phyloP scores from a whole-genome alignment of 306 rosid species.

The Prunus dulcis region DNA sequence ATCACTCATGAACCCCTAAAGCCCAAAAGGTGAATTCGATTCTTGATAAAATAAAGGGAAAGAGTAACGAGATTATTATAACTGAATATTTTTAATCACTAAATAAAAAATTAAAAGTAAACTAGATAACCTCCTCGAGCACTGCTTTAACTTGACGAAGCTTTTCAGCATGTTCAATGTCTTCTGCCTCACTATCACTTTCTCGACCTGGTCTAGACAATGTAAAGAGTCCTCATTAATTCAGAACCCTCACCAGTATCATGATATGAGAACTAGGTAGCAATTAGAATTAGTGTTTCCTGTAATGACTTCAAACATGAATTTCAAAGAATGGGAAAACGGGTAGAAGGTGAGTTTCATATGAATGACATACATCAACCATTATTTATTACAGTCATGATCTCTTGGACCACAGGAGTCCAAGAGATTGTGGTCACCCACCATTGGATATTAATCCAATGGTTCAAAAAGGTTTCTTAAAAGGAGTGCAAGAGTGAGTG shows the following conservation, averaged over 20 bases:
- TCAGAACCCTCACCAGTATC: conserved; percentile 17
- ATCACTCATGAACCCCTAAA: not conserved
- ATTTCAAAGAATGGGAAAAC: conserved; percentile 3
- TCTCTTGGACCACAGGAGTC: too few relatives aligned
- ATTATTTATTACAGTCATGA: not conserved
- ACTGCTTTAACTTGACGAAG: conserved; percentile 99
- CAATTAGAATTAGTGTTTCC: conserved; percentile 13
- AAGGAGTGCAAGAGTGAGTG: too few relatives aligned
- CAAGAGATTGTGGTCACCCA: too few relatives aligned
- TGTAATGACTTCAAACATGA: conserved; percentile 1
- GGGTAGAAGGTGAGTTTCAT: not conserved
- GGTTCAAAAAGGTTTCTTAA: too few relatives aligned
- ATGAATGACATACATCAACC: not conserved
- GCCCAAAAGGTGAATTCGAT: not conserved
- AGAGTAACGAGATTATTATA: not conserved
- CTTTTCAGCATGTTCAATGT: conserved; percentile 95
- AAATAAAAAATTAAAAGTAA: conserved; percentile 3
- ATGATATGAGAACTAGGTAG: conserved; percentile 13
- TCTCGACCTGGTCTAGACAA: conserved; percentile 72
- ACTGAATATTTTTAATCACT: not conserved
- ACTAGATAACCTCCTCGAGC: conserved; percentile 81
- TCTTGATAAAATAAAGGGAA: not conserved
- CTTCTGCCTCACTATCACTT: conserved; percentile 95
- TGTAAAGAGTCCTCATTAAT: conserved; percentile 19
- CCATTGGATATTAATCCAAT: too few relatives aligned